Evolutionary conservation across 1,284 basidiomycete genomes (phyloP).

Genomic region (Fistulinella cinereoalba): DNA sequence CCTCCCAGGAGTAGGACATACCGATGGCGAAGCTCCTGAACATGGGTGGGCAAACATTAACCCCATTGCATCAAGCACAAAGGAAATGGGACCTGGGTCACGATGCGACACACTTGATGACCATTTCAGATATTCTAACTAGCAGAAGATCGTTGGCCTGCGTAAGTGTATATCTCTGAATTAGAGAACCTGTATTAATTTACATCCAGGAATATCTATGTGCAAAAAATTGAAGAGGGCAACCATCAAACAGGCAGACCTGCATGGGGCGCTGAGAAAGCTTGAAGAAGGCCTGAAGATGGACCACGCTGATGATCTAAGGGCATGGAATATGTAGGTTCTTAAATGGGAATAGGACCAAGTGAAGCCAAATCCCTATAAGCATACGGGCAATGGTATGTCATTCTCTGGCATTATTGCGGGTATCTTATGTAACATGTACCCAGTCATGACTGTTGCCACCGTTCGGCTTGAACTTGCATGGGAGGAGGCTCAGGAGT

Average conservation of each 20-base stretch:
- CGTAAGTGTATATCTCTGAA: background rate
- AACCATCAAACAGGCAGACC: background rate
- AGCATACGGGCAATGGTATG: background rate
- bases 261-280: background rate
- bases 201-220: background rate
- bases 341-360: background rate
- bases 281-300: background rate
- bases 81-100: background rate
- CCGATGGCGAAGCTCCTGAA: constrained; percentile 6
- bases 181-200: background rate
- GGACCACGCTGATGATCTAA: background rate
- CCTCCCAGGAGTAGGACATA: background rate
- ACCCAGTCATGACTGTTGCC: background rate
- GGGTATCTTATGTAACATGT: background rate
- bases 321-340: background rate
- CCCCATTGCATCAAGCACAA: constrained; percentile 2
- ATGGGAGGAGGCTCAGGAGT: background rate
- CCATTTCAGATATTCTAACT: constrained; percentile 4
- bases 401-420: background rate
- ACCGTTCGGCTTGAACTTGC: background rate
- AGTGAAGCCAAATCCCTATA: background rate
- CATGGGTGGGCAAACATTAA: constrained; percentile 8
- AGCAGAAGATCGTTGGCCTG: constrained; percentile 1
- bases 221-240: background rate
- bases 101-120: background rate